Conservation (phyloP, 768 basidiomycete species). For the Amylocystis lapponica region DNA sequence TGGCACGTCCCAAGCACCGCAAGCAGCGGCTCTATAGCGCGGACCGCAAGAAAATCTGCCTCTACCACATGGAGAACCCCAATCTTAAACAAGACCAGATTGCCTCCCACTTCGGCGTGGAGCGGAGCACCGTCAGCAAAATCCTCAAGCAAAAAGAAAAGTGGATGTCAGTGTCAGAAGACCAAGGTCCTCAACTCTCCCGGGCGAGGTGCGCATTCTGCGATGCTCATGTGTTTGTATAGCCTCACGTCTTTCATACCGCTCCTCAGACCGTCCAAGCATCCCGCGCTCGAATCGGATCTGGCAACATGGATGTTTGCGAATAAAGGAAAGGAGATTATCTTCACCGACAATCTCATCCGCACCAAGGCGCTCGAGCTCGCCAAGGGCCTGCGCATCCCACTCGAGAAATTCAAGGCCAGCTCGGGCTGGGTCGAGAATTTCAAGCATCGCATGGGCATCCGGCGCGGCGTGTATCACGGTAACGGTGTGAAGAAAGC, state of each 20-base stretch:
- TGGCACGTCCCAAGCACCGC: slow-evolving; percentile 43
- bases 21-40: slow-evolving; percentile 72
- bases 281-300: slow-evolving; percentile 66
- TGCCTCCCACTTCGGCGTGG: slow-evolving; percentile 67
- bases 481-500: slow-evolving; percentile 34
- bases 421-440: slow-evolving; percentile 90
- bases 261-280: slow-evolving; percentile 70
- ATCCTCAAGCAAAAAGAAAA: slow-evolving; percentile 81
- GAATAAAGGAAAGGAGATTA: slow-evolving; percentile 38
- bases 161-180: slow-evolving; percentile 66
- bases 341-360: slow-evolving; percentile 62
- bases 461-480: slow-evolving; percentile 59
- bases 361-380: slow-evolving; percentile 65
- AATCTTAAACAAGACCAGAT: slow-evolving; percentile 81
- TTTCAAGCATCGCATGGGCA: slow-evolving; percentile 79
- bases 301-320: slow-evolving; percentile 57
- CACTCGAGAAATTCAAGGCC: slow-evolving; percentile 81
- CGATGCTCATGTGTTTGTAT: neutral
- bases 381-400: slow-evolving; percentile 48
- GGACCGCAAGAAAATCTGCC: slow-evolving; percentile 72
- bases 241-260: slow-evolving; percentile 6
- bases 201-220: no score
- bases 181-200: slow-evolving; percentile 60
- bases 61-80: slow-evolving; percentile 57
- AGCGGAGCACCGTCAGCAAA: slow-evolving; percentile 92